Evolutionary conservation across 2,329 filamentous ascomycete genomes (phyloP).

Genomic region (Chlorencoelia australis): DNA sequence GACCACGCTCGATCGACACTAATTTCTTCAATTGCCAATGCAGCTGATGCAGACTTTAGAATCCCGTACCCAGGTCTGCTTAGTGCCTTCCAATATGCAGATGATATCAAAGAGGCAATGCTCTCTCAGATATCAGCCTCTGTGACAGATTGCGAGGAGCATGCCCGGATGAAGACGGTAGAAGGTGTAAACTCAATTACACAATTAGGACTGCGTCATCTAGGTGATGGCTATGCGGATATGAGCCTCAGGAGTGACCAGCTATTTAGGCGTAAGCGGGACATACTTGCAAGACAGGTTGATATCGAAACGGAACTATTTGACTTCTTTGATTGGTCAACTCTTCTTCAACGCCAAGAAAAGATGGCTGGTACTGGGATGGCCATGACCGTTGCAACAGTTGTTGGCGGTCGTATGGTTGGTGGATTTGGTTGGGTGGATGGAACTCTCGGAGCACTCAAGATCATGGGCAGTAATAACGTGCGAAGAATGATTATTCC

Average conservation of each 20-base stretch:
- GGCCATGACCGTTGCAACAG: slow-evolving; percentile 83
- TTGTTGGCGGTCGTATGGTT: slow-evolving; percentile 71
- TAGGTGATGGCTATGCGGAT: slow-evolving; percentile 78
- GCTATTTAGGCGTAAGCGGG: slow-evolving; percentile 69
- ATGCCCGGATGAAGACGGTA: slow-evolving; percentile 69
- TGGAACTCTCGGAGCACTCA: slow-evolving; percentile 71
- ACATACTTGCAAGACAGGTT: slow-evolving; percentile 74
- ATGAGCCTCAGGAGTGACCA: slow-evolving; percentile 75
- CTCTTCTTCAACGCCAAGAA: slow-evolving; percentile 79
- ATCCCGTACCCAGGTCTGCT: slow-evolving; percentile 82
- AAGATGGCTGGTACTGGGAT: slow-evolving; percentile 91
- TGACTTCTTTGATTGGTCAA: slow-evolving; percentile 88
- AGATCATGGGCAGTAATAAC: slow-evolving; percentile 71
- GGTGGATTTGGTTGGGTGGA: slow-evolving; percentile 86
- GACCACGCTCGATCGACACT: slow-evolving; percentile 69
- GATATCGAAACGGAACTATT: slow-evolving; percentile 78
- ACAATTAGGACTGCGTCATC: slow-evolving; percentile 75
- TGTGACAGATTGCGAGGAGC: slow-evolving; percentile 72
- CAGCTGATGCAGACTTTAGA: slow-evolving; percentile 68
- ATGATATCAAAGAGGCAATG: slow-evolving; percentile 88
- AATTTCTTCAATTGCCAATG: slow-evolving; percentile 61
- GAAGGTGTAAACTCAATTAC: slow-evolving; percentile 80
- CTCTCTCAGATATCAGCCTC: slow-evolving; percentile 74
- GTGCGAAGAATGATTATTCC: slow-evolving; percentile 72
- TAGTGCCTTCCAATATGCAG: slow-evolving; percentile 80